Evolutionary conservation across 768 basidiomycete genomes (phyloP).

Genomic region (Suillus decipiens): DNA sequence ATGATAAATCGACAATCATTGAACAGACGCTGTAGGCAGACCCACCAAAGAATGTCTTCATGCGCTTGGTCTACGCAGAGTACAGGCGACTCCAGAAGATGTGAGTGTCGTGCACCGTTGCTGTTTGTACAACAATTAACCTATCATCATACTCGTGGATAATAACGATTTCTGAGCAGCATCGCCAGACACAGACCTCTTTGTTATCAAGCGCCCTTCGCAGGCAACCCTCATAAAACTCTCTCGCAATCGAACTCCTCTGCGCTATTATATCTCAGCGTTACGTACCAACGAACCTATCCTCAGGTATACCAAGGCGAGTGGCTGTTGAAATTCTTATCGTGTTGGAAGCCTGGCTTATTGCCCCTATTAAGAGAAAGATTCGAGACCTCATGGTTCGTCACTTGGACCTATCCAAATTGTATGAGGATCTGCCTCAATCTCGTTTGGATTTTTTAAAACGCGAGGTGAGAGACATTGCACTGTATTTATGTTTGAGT

Average conservation of each 20-base stretch:
- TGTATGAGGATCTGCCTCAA: background rate
- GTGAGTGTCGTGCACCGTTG: background rate
- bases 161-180: background rate
- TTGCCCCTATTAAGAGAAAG: background rate
- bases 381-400: background rate
- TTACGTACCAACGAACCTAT: background rate
- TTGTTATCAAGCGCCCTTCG: background rate
- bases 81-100: background rate
- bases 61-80: background rate
- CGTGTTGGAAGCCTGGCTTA: background rate
- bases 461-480: background rate
- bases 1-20: background rate
- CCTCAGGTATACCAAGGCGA: background rate
- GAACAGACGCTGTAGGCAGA: background rate
- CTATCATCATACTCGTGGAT: background rate
- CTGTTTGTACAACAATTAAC: background rate
- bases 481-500: background rate
- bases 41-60: background rate
- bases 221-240: background rate
- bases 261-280: background rate
- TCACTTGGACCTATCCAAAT: background rate
- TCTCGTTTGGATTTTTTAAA: slow-evolving; percentile 4
- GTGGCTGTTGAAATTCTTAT: background rate
- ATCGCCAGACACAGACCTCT: background rate
- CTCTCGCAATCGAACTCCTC: background rate